Evolutionary conservation across 2,329 filamentous ascomycete genomes (phyloP), one percentile per base, ranked within the genome.

Genomic region (Fusarium lyarnte): DNA sequence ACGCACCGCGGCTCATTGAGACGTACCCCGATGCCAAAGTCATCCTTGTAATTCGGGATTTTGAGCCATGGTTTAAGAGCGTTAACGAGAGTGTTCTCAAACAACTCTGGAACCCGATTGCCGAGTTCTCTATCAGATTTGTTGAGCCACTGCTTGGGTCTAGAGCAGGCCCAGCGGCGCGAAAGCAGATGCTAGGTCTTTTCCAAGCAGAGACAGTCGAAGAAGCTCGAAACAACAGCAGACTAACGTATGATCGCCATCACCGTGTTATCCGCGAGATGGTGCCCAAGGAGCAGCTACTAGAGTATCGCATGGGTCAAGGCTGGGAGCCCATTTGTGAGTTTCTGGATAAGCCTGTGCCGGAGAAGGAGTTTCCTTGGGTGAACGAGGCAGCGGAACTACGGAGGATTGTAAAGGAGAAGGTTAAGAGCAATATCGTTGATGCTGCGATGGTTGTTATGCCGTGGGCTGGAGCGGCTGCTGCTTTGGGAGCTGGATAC

Each of bases 281-380:
- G 41, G 74, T 78, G 23, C 74, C 79, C 0, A 35, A 66, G 6
- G 76, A 58, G 3, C 61, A 68, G n/a, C 57, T 83, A 25, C 58
- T 83, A 10, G 74, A 80, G 55, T 84, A 79, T 62, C 65, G 65
- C 2, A 57, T 82, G 47, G 76, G 71, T 1, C 74, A 80, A 4
- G 82, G 82, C 2, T 83, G 82, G 81, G 78, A 38, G 21, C 81
- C 82, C 6, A 71, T 84, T 12, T 83, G 82, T 55, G 63, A 75
- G 31, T 83, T 84, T 49, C 58, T 84, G 19, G 81, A 55, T 0
- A 80, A 79, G 45, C 69, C 75, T 2, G 66, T 80, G 17, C 82
- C 82, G 0, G 73, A 76, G 7, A 69, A 63, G 4, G 69, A 76
- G 41, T 83, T 82, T 41, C 81, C 80, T 0, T 74, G 74, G 63